Conservation (phyloP, 2,329 filamentous ascomycete species). For the Zymoseptoria ardabiliae region DNA sequence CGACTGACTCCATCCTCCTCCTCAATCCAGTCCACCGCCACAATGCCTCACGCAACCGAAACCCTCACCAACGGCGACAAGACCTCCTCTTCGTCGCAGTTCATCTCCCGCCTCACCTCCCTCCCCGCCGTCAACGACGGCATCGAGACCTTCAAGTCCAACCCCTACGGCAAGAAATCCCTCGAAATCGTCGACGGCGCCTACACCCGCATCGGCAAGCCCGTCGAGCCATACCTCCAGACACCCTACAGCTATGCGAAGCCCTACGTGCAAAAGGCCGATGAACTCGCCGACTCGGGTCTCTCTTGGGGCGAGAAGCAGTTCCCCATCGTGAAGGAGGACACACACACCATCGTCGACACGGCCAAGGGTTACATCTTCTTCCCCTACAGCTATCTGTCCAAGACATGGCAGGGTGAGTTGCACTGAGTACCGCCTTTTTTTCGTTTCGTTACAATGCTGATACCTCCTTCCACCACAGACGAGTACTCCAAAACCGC, state of each 20-base stretch:
- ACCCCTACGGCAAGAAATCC: constrained; percentile 77
- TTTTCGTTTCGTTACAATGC: not conserved
- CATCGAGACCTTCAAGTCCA: constrained; percentile 69
- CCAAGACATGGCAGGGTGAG: constrained; percentile 28
- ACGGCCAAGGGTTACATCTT: constrained; percentile 57
- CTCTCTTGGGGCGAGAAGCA: constrained; percentile 43
- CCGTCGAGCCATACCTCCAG: constrained; percentile 68
- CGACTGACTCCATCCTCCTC: not conserved
- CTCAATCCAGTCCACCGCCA: constrained; percentile 1
- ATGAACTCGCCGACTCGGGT: constrained; percentile 54
- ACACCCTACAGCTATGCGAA: constrained; percentile 75
- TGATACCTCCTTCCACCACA: constrained; percentile 10
- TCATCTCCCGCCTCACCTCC: constrained; percentile 59
- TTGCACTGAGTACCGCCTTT: not conserved
- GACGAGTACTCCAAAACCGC: constrained; percentile 34
- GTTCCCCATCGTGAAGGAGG: constrained; percentile 52
- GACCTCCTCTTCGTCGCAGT: constrained; percentile 38
- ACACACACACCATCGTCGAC: constrained; percentile 47
- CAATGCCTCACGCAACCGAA: constrained; percentile 45
- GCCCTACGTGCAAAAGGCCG: constrained; percentile 77
- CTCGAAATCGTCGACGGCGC: constrained; percentile 66
- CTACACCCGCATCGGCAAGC: constrained; percentile 69
- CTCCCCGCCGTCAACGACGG: constrained; percentile 79
- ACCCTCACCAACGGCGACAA: constrained; percentile 44
- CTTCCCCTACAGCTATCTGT: constrained; percentile 37